Percentiles rank a stretch among this genome's conserved stretches.
These are phyloP conservation scores for Funneliformis geosporum DNA, from an alignment of 192 early-diverging fungal species.

Conservation along the genomic window DNA sequence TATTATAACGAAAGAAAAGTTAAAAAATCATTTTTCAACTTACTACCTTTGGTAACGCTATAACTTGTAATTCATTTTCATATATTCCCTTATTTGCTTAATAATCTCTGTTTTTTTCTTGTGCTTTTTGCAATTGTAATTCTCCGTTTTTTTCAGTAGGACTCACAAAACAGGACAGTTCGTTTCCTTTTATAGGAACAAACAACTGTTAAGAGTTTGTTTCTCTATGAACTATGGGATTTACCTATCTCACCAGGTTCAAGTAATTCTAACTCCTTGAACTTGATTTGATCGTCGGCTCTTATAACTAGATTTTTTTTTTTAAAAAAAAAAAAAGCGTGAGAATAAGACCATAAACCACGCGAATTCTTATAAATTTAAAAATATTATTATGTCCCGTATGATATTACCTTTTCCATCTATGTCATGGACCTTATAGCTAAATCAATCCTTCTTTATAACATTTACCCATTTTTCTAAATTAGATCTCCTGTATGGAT, in stretches of 20 bases:
- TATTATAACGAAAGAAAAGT: not conserved
- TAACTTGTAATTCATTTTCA: conserved; percentile 95
- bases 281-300: conserved; percentile 99
- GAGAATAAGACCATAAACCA: not conserved
- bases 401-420: conserved; percentile 78
- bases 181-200: conserved; percentile 65
- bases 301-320: conserved; percentile 68
- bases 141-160: conserved; percentile 59
- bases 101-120: conserved; percentile 54
- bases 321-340: not conserved
- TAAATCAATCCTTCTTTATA: conserved; percentile 83
- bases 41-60: conserved; percentile 70
- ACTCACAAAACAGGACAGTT: conserved; percentile 50
- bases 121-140: conserved; percentile 39
- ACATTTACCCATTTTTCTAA: conserved; percentile 45
- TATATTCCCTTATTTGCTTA: conserved; percentile 79
- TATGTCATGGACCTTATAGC: conserved; percentile 9
- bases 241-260: conserved; percentile 98
- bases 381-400: conserved; percentile 57
- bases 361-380: not conserved
- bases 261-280: conserved; percentile 91
- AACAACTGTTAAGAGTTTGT: conserved; percentile 92
- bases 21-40: not conserved
- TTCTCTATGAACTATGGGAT: conserved; percentile 97
- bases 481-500: too few relatives aligned